Conservation (phyloP, 2,329 filamentous ascomycete genomes). For the Exophiala alcalophila region DNA sequence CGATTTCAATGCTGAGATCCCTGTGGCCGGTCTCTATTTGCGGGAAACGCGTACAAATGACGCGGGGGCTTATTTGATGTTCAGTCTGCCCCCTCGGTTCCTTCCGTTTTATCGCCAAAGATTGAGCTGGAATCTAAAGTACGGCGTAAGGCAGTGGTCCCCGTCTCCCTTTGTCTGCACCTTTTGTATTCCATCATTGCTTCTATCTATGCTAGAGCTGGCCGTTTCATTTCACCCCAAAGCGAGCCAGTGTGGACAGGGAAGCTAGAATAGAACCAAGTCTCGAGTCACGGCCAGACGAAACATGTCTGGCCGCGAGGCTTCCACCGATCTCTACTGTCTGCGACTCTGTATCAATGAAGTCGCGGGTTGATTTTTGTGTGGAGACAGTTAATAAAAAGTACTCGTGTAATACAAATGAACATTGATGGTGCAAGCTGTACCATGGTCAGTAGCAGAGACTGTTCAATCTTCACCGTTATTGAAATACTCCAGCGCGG, state of each 20-base stretch:
- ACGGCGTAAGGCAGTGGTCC: too few relatives aligned
- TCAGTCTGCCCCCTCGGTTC: too few relatives aligned
- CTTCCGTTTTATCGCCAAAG: background rate
- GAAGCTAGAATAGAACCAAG: slow-evolving; percentile 58
- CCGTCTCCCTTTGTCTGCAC: too few relatives aligned
- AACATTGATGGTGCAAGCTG: background rate
- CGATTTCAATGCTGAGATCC: background rate
- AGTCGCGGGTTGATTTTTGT: slow-evolving; percentile 17
- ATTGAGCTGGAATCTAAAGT: background rate
- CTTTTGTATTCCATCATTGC: slow-evolving; percentile 39
- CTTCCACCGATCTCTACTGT: slow-evolving; percentile 28
- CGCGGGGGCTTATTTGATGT: too few relatives aligned
- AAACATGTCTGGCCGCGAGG: slow-evolving; percentile 18
- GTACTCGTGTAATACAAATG: too few relatives aligned
- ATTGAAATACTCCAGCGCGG: slow-evolving; percentile 77
- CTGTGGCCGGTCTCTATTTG: too few relatives aligned
- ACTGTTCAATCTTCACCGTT: slow-evolving; percentile 36
- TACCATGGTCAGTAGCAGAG: background rate
- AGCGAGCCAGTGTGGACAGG: slow-evolving; percentile 67
- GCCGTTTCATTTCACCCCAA: slow-evolving; percentile 54
- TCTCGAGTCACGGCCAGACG: slow-evolving; percentile 20
- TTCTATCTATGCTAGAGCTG: slow-evolving; percentile 67
- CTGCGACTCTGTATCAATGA: slow-evolving; percentile 2
- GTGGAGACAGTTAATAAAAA: slow-evolving; percentile 27
- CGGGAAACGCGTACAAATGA: too few relatives aligned